A percentile compares a stretch with the other conserved stretches of the same genome.
phyloP scores from a whole-genome alignment of 228 moss, liverwort and hornwort species.

The Sphagnum fallax region DNA sequence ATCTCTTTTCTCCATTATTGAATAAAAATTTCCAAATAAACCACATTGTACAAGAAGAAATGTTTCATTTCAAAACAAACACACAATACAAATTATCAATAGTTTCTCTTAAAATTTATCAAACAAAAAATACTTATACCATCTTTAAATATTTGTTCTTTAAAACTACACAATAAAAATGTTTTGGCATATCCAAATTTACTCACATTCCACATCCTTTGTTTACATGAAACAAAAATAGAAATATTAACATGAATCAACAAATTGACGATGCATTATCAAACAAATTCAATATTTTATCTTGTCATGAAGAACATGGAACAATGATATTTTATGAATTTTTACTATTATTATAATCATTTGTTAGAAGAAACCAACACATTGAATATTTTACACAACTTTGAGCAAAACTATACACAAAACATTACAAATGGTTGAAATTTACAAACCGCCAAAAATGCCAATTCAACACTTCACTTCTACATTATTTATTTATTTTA shows the following conservation, averaged over 20 bases:
- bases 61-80: not conserved
- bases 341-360: not conserved
- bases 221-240: not conserved
- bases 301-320: not conserved
- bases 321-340: not conserved
- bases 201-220: not conserved
- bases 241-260: not conserved
- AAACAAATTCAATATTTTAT: not conserved
- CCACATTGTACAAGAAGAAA: not conserved
- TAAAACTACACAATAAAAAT: not conserved
- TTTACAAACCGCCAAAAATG: not conserved
- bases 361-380: not conserved
- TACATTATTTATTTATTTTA: not conserved
- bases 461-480: not conserved
- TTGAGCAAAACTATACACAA: not conserved
- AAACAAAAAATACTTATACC: not conserved
- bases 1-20: not conserved
- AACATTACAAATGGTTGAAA: not conserved
- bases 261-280: not conserved
- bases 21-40: not conserved
- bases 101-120: not conserved
- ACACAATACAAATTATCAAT: not conserved
- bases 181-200: too few relatives aligned
- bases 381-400: not conserved
- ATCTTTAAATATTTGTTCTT: not conserved